Base-by-base conservation (phyloP, 345 rosid genomes). In the Ceriops decandra region DNA sequence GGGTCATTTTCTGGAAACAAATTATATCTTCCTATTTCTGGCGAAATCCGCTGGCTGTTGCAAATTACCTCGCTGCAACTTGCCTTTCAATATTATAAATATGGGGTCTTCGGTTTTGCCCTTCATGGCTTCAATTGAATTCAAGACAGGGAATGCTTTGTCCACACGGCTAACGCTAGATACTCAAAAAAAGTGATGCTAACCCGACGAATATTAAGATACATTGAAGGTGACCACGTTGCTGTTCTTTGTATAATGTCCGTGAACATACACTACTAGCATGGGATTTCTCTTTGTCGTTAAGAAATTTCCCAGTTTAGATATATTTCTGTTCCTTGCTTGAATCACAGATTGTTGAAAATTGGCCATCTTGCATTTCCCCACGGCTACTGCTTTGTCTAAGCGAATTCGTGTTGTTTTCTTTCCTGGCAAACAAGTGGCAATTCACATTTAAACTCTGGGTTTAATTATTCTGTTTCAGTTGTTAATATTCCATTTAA, bases 81-180 rank as follows among this genome's bases (percentile, higher is more conserved):
- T 33, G 20, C 17, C 46, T 61, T 61, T 62, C 81, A 17, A 28
- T 22, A 72, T 61, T 42, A 9, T 51, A 32, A 72, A 21, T 11
- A n/a, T 31, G 58, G 26, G 52, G 22, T 53, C 60, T 63, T 70
- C 26, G 27, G 63, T 24, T 36, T 60, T 73, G 1, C 21, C 70
- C 35, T 20, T 65, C 51, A 59, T 31, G 35, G 67, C 67, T 32
- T 52, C 51, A 4, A 58, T 63, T 61, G 42, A 42, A 51, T 51
- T 32, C 51, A 52, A 70, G 72, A 69, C 59, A 49, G 4, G 51
- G 6, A 69, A 67, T 52, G 0, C 79, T 69, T 69, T 24, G 32
- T 36, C 71, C 62, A 64, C 80, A 74, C 81, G 82, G 32, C 52
- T 51, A 28, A 52, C 30, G 26, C 66, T 62, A 74, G 21, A 62